Base-by-base conservation (phyloP, 139 green algal species). In the Mesostigma viride region DNA sequence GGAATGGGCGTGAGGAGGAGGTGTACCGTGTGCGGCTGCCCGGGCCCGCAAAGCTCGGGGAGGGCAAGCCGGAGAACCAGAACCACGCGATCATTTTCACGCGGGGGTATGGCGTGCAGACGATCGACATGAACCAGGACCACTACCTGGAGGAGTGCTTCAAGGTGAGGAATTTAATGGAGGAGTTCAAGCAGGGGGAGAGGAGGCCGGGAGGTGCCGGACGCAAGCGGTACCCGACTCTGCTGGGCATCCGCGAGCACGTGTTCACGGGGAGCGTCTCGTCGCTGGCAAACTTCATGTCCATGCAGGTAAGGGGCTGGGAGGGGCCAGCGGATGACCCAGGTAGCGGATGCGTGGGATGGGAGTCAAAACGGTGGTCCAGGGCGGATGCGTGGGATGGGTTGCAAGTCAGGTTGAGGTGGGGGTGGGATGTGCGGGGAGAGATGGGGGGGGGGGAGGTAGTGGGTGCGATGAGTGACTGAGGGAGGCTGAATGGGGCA, bases 61-160 rank as follows among this genome's bases (percentile, higher is more conserved):
- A 95, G 75, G 88, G 88, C 70, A 95, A 95, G 76, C 88, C 88
- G 0, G 88, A 95, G 83, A 95, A 95, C 76, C 88, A 95, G 71
- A 95, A 95, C 78, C 81, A 89, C 53, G 80, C 87, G 11, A 77
- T 86, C 67, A 89, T 90, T 66, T 95, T 93, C 74, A 84, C 79
- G 48, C 82, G 87, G 65, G 80, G 85, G 6, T 84, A 62, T 6
- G 53, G n/a, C 22, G 26, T 91, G 51, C 84, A 90, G 70, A 85
- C 87, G 33, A 89, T 92, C 31, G 86, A 92, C 72, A 91, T 90
- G 85, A 92, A 92, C 77, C 82, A 88, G 72, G 89, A 95, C 78
- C 85, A 90, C 72, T 88, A 90, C 76, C 67, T 95, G 58, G 78
- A 73, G 3, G 89, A 95, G 78, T 79, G 82, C 24, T 60, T 92